phyloP scores from a whole-genome alignment of 345 rosid genomes.

The Lepidium africanum region DNA sequence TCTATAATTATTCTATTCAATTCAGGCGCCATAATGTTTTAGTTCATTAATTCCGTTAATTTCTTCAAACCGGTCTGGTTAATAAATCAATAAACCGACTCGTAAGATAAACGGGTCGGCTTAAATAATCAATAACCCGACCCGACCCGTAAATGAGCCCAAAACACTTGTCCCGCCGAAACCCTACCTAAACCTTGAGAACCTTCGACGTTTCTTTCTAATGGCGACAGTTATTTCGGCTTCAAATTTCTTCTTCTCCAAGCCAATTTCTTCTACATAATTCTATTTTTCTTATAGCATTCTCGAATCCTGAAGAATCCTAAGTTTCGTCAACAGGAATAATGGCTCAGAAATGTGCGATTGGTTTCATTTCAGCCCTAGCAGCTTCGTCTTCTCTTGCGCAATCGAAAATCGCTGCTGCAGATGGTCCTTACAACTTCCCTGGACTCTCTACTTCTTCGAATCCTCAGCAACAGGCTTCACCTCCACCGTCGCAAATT shows the following conservation, averaged over 20 bases:
- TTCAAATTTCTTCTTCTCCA: constrained; percentile 31
- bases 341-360: constrained; percentile 61
- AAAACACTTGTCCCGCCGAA: constrained; percentile 16
- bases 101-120: background rate
- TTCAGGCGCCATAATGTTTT: background rate
- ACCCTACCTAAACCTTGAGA: constrained; percentile 48
- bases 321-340: background rate
- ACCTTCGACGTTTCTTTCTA: background rate
- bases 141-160: background rate
- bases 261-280: constrained; percentile 24
- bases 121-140: too few relatives aligned
- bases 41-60: background rate
- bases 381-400: constrained; percentile 55
- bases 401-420: constrained; percentile 36
- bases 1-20: background rate
- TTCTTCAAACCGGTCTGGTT: background rate
- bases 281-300: background rate
- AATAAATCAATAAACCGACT: too few relatives aligned
- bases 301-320: background rate
- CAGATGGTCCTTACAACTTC: constrained; percentile 64
- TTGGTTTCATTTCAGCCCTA: constrained; percentile 58
- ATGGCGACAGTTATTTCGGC: constrained; percentile 18
- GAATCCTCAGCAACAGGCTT: constrained; percentile 21
- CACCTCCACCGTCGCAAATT: constrained; percentile 21
- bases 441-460: constrained; percentile 31